Evolutionary conservation across 2,329 filamentous ascomycete genomes (phyloP).

Genomic region (Colletotrichum viniferum): DNA sequence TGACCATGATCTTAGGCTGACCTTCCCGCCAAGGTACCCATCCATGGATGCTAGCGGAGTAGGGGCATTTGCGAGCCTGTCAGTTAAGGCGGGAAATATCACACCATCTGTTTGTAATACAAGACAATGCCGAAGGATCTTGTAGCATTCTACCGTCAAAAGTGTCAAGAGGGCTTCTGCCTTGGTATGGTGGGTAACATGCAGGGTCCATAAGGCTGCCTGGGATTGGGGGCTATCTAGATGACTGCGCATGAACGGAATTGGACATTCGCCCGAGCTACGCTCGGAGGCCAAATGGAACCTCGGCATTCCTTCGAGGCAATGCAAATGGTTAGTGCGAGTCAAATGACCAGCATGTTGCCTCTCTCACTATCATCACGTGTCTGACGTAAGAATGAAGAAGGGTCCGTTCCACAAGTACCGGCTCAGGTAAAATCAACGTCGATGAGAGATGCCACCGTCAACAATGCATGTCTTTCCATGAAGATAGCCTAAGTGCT

Average conservation of each 20-base stretch:
- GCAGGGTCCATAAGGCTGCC: not conserved
- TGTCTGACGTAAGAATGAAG: not conserved
- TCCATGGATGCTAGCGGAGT: not conserved
- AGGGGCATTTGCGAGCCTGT: not conserved
- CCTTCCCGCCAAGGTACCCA: not conserved
- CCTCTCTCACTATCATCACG: not conserved
- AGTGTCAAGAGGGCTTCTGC: not conserved
- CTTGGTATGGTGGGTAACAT: not conserved
- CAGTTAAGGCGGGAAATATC: not conserved
- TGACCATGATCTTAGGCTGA: rapidly evolving
- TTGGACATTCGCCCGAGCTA: not conserved
- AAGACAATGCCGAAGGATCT: not conserved
- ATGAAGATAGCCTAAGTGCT: not conserved
- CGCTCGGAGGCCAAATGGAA: not conserved
- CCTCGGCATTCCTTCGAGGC: not conserved
- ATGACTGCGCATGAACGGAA: not conserved
- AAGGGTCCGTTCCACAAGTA: not conserved
- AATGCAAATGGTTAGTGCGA: not conserved
- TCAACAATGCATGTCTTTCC: not conserved
- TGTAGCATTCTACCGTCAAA: not conserved
- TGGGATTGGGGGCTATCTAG: not conserved
- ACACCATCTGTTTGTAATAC: not conserved
- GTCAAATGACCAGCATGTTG: not conserved
- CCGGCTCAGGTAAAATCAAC: not conserved
- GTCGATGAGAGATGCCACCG: not conserved